Percentiles rank a stretch among this genome's conserved stretches.
These are phyloP conservation scores for Mesembryanthemum crystallinum DNA, from an alignment of 148 eudicot species.

Conservation along the genomic window DNA sequence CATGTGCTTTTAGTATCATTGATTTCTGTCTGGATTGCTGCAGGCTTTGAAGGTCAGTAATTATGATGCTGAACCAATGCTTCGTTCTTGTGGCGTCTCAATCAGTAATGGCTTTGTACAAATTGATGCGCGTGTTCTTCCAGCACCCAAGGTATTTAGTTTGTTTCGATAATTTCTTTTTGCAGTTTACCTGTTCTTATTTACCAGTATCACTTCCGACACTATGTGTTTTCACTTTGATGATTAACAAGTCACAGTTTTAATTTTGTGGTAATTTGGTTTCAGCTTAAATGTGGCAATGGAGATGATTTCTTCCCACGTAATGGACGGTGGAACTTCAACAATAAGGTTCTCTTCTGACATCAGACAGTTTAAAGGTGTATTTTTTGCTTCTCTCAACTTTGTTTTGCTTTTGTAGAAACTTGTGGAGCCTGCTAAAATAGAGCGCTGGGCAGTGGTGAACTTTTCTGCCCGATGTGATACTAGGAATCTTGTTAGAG, in stretches of 20 bases:
- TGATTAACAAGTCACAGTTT: neutral
- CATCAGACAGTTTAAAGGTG: neutral
- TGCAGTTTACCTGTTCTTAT: too few species aligned
- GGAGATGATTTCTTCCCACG: conserved; percentile 85
- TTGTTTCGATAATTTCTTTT: neutral
- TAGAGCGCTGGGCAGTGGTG: conserved; percentile 78
- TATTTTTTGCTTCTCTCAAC: neutral
- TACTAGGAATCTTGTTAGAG: conserved; percentile 47
- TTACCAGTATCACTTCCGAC: too few species aligned
- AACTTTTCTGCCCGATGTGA: conserved; percentile 92
- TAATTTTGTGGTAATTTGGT: neutral
- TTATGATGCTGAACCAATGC: conserved; percentile 83
- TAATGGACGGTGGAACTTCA: conserved; percentile 94
- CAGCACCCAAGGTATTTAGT: conserved; percentile 64
- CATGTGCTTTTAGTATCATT: neutral
- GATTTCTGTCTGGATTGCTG: conserved; percentile 8
- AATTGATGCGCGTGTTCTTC: conserved; percentile 80
- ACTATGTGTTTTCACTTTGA: neutral
- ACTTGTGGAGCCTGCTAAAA: conserved; percentile 62
- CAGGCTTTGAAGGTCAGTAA: conserved; percentile 79
- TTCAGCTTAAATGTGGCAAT: conserved; percentile 71
- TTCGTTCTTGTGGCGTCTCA: conserved; percentile 72
- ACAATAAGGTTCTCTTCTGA: conserved; percentile 59
- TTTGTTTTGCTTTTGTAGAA: conserved; percentile 37
- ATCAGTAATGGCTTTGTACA: conserved; percentile 63